A percentile compares a stretch with the other conserved stretches of the same genome.
Evolutionary conservation across 2,329 filamentous ascomycete species (phyloP).

Genomic region (Pyricularia sp.): DNA sequence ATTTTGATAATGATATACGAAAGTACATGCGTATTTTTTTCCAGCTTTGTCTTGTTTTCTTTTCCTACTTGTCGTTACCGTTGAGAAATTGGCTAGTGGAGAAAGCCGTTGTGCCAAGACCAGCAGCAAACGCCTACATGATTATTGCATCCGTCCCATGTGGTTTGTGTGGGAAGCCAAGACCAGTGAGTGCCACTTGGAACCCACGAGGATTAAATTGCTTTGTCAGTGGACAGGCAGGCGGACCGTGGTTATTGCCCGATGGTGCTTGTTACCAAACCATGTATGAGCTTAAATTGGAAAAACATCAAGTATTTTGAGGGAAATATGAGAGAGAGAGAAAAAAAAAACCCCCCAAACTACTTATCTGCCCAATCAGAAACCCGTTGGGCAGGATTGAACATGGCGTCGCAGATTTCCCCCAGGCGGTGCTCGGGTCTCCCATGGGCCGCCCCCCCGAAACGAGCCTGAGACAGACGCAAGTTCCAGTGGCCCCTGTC

Average conservation of each 20-base stretch:
- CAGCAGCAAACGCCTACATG: neutral
- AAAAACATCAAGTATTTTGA: neutral
- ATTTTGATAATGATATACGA: too few species aligned
- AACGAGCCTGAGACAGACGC: slow-evolving; percentile 16
- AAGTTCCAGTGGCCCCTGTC: slow-evolving; percentile 10
- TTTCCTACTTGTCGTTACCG: neutral
- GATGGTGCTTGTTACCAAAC: neutral
- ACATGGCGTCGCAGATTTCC: slow-evolving; percentile 1
- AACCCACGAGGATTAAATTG: neutral
- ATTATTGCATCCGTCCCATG: too few species aligned
- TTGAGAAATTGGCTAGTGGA: neutral
- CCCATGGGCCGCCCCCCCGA: slow-evolving; percentile 12
- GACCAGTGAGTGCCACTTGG: neutral
- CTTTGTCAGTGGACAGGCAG: neutral
- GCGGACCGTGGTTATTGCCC: neutral
- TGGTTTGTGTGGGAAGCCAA: too few species aligned
- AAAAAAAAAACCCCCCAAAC: neutral
- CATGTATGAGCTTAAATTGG: neutral
- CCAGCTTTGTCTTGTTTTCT: neutral
- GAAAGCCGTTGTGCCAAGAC: neutral
- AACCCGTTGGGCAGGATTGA: neutral
- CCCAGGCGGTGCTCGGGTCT: slow-evolving; percentile 5
- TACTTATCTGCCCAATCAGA: neutral
- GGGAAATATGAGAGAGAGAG: neutral
- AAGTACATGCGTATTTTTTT: neutral